phyloP scores from a whole-genome alignment of 2,329 filamentous ascomycete species.

The Pestalotiopsis sp. region DNA sequence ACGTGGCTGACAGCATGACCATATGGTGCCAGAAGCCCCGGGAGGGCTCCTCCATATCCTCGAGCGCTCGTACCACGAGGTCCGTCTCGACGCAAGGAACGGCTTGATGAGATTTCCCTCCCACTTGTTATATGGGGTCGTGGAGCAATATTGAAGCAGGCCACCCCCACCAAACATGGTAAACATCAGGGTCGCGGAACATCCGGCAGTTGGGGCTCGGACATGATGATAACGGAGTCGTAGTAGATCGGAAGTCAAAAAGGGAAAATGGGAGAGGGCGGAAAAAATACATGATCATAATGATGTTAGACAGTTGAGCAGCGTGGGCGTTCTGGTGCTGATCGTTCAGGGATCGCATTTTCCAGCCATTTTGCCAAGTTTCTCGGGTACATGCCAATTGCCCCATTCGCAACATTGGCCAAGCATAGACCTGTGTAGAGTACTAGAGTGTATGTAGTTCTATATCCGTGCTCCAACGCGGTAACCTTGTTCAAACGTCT shows the following conservation, averaged over 20 bases:
- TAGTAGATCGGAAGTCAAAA: neutral
- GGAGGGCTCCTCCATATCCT: slow-evolving; percentile 20
- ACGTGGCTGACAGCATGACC: slow-evolving; percentile 25
- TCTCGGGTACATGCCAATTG: neutral
- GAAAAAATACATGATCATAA: neutral
- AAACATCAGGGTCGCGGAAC: neutral
- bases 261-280: neutral
- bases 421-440: neutral
- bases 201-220: neutral
- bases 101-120: neutral
- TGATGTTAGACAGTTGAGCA: neutral
- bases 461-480: neutral
- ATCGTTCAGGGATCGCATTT: neutral
- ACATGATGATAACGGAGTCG: neutral
- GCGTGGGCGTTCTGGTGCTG: slow-evolving; percentile 1
- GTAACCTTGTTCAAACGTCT: neutral
- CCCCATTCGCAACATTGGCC: neutral
- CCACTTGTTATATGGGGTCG: neutral
- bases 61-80: slow-evolving; percentile 1
- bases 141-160: neutral
- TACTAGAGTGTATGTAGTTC: neutral
- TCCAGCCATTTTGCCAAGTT: neutral
- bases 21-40: slow-evolving; percentile 31
- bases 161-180: neutral
- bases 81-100: slow-evolving; percentile 3